Conservation (phyloP, 208 protist genomes). For the Trypanosoma brucei region DNA sequence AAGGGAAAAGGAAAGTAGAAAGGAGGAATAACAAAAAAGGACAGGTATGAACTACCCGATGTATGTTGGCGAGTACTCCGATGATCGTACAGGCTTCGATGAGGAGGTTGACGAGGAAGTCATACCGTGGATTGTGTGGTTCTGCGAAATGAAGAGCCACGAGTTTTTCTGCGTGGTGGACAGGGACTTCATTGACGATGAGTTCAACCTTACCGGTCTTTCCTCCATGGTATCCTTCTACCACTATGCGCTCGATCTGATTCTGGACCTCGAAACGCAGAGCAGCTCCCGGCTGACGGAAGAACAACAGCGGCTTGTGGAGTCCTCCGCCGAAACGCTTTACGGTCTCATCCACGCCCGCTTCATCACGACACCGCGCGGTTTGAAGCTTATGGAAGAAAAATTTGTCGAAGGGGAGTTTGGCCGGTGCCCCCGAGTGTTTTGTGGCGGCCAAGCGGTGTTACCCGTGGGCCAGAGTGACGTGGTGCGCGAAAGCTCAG, state of each 20-base stretch:
- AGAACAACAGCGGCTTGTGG: constrained; percentile 94
- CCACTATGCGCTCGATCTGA: constrained; percentile 97
- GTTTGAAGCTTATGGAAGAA: constrained; percentile 95
- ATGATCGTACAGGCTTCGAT: constrained; percentile 46
- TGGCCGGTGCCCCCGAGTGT: constrained; percentile 94
- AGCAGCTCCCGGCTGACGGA: constrained; percentile 92
- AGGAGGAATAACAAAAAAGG: constrained; percentile 1
- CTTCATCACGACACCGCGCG: constrained; percentile 96
- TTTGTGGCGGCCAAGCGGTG: constrained; percentile 94
- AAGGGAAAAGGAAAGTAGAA: constrained; percentile 3
- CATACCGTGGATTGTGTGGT: constrained; percentile 96
- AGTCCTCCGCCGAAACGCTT: constrained; percentile 95
- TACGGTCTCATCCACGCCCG: constrained; percentile 99
- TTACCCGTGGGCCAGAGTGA: constrained; percentile 96
- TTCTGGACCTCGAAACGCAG: constrained; percentile 93
- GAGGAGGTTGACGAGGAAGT: constrained; percentile 88
- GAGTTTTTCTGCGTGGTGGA: constrained; percentile 98
- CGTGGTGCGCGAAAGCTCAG: constrained; percentile 86
- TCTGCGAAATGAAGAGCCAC: constrained; percentile 96
- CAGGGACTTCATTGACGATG: constrained; percentile 96
- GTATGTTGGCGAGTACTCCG: constrained; percentile 30
- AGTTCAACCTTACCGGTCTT: constrained; percentile 98
- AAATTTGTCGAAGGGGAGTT: constrained; percentile 96
- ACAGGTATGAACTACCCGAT: constrained; percentile 16
- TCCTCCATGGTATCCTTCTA: constrained; percentile 95